Conservation (phyloP, 768 basidiomycete genomes). For the Dacryopinax primogenitus region DNA sequence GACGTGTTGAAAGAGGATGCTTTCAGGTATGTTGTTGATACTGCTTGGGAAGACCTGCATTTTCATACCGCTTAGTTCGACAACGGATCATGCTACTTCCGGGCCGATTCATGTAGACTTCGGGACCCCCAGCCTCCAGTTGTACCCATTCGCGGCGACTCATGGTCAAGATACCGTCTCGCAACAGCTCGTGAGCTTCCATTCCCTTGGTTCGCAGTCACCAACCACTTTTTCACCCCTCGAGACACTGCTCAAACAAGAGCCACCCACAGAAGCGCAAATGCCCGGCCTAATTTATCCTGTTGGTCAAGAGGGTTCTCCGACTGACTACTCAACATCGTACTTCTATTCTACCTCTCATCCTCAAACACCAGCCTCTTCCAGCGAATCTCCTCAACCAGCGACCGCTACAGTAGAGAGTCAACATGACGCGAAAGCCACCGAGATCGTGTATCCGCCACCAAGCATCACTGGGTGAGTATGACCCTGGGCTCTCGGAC, state of each 20-base stretch:
- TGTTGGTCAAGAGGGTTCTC: neutral
- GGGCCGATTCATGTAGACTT: neutral
- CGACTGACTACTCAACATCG: neutral
- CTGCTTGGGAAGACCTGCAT: neutral
- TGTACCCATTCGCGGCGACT: neutral
- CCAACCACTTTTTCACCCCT: neutral
- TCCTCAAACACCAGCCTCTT: neutral
- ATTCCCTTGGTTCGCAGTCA: neutral
- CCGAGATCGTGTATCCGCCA: slow-evolving; percentile 10
- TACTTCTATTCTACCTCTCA: slow-evolving; percentile 3
- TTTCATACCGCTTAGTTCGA: neutral
- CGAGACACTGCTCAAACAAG: neutral
- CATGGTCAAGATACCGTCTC: neutral
- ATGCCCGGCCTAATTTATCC: neutral
- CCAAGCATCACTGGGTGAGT: slow-evolving; percentile 9
- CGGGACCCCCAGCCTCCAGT: neutral
- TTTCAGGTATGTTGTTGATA: slow-evolving; percentile 14
- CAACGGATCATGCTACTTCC: neutral
- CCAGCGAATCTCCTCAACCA: slow-evolving; percentile 10
- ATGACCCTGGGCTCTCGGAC: neutral
- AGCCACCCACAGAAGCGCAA: neutral
- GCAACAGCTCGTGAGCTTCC: neutral
- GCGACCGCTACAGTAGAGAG: neutral
- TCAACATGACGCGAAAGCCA: neutral
- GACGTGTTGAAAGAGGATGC: slow-evolving; percentile 17